Conservation (phyloP, 495 filamentous ascomycete genomes). For the Oleoguttula mirabilis region DNA sequence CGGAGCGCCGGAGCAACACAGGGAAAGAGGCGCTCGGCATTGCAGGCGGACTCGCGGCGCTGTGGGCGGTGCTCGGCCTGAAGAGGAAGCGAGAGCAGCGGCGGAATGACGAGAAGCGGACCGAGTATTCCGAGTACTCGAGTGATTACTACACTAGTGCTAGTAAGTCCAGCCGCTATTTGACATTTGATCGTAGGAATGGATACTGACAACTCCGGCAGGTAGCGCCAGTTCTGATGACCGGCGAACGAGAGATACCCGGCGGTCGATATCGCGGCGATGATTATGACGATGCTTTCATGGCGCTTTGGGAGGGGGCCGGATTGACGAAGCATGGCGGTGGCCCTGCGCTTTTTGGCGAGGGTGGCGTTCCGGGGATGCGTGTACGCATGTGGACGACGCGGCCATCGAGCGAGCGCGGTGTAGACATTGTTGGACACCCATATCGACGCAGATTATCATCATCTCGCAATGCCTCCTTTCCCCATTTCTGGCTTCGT, state of each 20-base stretch:
- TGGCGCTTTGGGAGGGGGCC: neutral
- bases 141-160: conserved; percentile 29
- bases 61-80: conserved; percentile 65
- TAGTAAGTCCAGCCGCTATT: conserved; percentile 27
- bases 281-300: neutral
- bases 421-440: no score
- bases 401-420: no score
- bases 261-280: conserved; percentile 25
- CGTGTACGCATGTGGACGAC: no score
- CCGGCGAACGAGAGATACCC: conserved; percentile 26
- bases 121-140: conserved; percentile 25
- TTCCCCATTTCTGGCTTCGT: neutral
- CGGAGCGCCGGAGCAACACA: conserved; percentile 34
- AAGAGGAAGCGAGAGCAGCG: conserved; percentile 39
- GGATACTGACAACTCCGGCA: conserved; percentile 8
- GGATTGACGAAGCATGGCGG: neutral
- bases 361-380: neutral
- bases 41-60: conserved; percentile 49
- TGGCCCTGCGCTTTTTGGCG: neutral
- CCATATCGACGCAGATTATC: no score
- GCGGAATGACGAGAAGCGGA: conserved; percentile 34
- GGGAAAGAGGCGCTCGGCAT: conserved; percentile 44
- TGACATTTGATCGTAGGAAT: no score
- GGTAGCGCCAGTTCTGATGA: conserved; percentile 31
- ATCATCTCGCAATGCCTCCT: neutral